A percentile compares a stretch with the other conserved stretches of the same genome.
Evolutionary conservation across 2,329 filamentous ascomycete species (phyloP).

Genomic region (Epichloe uncinata): DNA sequence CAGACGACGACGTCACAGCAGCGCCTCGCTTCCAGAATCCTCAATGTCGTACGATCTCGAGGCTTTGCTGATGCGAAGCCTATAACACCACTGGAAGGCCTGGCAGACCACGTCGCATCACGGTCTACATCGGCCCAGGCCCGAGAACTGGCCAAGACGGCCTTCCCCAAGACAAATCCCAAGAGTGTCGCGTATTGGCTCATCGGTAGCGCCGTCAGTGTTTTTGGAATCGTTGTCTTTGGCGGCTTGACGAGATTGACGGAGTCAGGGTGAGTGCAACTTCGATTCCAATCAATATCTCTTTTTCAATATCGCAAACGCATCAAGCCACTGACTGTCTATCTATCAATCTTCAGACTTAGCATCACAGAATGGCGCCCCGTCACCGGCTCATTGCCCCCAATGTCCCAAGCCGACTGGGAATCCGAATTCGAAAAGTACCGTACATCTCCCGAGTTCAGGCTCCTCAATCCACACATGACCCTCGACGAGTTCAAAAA

Average conservation of each 20-base stretch:
- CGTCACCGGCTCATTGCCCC: conserved; percentile 82
- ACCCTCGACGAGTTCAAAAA: conserved; percentile 92
- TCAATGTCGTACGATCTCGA: conserved; percentile 26
- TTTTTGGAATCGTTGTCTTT: conserved; percentile 94
- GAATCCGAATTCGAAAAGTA: conserved; percentile 89
- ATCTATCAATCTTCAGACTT: conserved; percentile 39
- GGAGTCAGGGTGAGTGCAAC: conserved; percentile 66
- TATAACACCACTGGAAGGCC: conserved; percentile 15
- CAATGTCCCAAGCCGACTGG: conserved; percentile 69
- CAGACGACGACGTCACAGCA: conserved; percentile 13
- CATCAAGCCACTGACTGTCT: neutral
- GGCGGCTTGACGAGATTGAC: conserved; percentile 88
- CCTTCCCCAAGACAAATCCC: conserved; percentile 48
- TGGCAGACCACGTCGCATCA: conserved; percentile 15
- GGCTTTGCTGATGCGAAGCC: conserved; percentile 23
- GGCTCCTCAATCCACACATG: conserved; percentile 87
- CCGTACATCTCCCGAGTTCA: conserved; percentile 82
- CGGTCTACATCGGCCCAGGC: conserved; percentile 10
- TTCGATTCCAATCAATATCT: neutral
- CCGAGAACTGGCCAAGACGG: conserved; percentile 19
- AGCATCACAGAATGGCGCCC: conserved; percentile 99
- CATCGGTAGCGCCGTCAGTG: conserved; percentile 76
- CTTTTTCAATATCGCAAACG: neutral
- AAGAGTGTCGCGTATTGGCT: conserved; percentile 86
- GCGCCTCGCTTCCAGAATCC: conserved; percentile 23